phyloP scores from a whole-genome alignment of 108 stramenopile genomes.

The Skeletonema menzelii region DNA sequence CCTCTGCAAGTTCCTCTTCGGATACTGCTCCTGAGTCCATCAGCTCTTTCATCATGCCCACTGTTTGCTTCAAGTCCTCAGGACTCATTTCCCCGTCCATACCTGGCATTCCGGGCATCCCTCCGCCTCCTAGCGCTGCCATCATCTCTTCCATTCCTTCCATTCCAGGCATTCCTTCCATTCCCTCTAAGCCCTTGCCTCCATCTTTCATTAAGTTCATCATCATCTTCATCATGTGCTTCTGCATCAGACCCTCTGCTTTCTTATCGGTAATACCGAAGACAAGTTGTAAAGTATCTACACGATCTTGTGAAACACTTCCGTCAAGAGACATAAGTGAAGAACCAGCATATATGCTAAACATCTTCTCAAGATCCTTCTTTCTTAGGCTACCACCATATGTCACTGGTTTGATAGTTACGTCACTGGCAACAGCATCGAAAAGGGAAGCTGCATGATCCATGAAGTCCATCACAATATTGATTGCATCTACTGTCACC shows the following conservation, averaged over 20 bases:
- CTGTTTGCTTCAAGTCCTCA: constrained; percentile 74
- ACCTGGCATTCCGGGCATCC: constrained; percentile 49
- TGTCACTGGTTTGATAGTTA: constrained; percentile 79
- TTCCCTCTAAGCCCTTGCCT: constrained; percentile 40
- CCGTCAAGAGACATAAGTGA: constrained; percentile 66
- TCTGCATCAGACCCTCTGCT: constrained; percentile 84
- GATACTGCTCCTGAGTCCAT: constrained; percentile 77
- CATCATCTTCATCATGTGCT: constrained; percentile 85
- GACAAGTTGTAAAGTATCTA: constrained; percentile 72
- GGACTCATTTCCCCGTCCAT: constrained; percentile 58
- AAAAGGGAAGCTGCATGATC: constrained; percentile 82
- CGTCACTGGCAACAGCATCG: constrained; percentile 76
- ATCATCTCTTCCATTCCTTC: constrained; percentile 88
- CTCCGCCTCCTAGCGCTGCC: constrained; percentile 66
- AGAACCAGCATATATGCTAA: constrained; percentile 67
- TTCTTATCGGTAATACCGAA: constrained; percentile 80
- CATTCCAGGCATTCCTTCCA: constrained; percentile 56
- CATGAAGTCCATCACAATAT: constrained; percentile 87
- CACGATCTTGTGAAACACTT: constrained; percentile 47
- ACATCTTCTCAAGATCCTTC: constrained; percentile 85
- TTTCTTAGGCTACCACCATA: constrained; percentile 78
- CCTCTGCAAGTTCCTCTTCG: constrained; percentile 60
- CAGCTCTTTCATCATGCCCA: constrained; percentile 62
- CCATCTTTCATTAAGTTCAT: constrained; percentile 85
- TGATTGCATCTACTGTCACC: constrained; percentile 68